A percentile compares a stretch with the other conserved stretches of the same genome.
Conservation (phyloP, 2,329 filamentous ascomycete species). For the Aspergillus ruber region DNA sequence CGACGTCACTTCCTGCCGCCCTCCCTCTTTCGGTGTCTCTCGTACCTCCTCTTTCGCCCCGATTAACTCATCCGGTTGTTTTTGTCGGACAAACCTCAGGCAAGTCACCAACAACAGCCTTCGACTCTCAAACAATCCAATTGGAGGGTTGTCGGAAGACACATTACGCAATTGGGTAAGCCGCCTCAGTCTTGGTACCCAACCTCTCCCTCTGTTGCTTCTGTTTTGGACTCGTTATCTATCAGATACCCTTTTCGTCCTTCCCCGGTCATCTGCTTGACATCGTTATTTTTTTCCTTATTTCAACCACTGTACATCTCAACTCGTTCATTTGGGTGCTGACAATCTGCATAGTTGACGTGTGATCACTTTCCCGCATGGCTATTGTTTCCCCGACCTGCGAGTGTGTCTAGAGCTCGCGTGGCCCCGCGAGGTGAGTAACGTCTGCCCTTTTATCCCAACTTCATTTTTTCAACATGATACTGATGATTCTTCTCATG, state of each 20-base stretch:
- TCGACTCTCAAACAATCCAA: neutral
- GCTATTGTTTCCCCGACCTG: conserved; percentile 12
- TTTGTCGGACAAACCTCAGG: neutral
- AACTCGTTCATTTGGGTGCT: neutral
- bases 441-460: conserved; percentile 3
- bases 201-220: conserved; percentile 10
- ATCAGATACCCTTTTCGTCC: too few relatives aligned
- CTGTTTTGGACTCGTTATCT: conserved; percentile 3
- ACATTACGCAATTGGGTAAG: conserved; percentile 17
- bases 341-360: neutral
- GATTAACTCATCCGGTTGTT: neutral
- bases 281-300: neutral
- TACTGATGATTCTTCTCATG: conserved; percentile 5
- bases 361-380: conserved; percentile 21
- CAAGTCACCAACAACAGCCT: too few relatives aligned
- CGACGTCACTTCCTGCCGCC: conserved; percentile 22
- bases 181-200: conserved; percentile 17
- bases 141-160: neutral
- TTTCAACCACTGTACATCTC: neutral
- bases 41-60: neutral
- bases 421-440: conserved; percentile 10
- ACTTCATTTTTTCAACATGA: neutral
- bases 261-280: conserved; percentile 1
- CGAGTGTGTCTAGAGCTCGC: conserved; percentile 18
- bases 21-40: conserved; percentile 1